Conservation (phyloP, 352 stramenopile genomes). For the Phytophthora quininea region DNA sequence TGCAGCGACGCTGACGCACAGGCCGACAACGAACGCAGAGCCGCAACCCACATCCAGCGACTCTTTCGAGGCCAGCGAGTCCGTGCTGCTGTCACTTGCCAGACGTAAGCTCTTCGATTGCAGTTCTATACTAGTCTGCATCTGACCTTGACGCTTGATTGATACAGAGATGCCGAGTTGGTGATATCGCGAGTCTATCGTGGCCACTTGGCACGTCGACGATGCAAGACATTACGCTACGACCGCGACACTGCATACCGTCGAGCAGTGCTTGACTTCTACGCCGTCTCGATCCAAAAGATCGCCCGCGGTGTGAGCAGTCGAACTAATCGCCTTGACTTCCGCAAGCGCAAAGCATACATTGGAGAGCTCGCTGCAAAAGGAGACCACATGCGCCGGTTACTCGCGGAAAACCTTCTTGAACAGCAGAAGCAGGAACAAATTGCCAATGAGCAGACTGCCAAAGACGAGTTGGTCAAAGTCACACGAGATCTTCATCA, state of each 20-base stretch:
- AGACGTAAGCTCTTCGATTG: constrained; percentile 32
- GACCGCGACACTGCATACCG: constrained; percentile 28
- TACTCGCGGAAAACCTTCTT: constrained; percentile 47
- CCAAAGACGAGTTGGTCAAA: constrained; percentile 49
- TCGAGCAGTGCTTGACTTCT: constrained; percentile 46
- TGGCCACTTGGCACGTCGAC: constrained; percentile 52
- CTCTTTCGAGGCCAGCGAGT: constrained; percentile 64
- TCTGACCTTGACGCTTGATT: constrained; percentile 4
- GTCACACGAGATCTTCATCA: constrained; percentile 72
- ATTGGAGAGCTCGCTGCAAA: constrained; percentile 55
- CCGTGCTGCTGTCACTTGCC: constrained; percentile 39
- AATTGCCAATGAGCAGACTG: constrained; percentile 35
- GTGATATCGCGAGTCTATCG: constrained; percentile 63
- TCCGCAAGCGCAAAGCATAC: constrained; percentile 66
- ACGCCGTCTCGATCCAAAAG: constrained; percentile 66
- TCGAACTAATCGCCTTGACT: constrained; percentile 54
- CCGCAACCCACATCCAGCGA: constrained; percentile 64
- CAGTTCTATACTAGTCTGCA: constrained; percentile 2
- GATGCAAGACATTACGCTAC: constrained; percentile 28
- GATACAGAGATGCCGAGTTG: constrained; percentile 51
- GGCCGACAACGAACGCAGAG: constrained; percentile 39
- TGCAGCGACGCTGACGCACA: constrained; percentile 58
- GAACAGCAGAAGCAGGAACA: constrained; percentile 56
- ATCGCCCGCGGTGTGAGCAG: constrained; percentile 51
- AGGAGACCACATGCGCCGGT: constrained; percentile 51